These are phyloP conservation scores for Pyrenochaeta sp. DNA, from an alignment of 2,329 filamentous ascomycete species.

Conservation along the genomic window DNA sequence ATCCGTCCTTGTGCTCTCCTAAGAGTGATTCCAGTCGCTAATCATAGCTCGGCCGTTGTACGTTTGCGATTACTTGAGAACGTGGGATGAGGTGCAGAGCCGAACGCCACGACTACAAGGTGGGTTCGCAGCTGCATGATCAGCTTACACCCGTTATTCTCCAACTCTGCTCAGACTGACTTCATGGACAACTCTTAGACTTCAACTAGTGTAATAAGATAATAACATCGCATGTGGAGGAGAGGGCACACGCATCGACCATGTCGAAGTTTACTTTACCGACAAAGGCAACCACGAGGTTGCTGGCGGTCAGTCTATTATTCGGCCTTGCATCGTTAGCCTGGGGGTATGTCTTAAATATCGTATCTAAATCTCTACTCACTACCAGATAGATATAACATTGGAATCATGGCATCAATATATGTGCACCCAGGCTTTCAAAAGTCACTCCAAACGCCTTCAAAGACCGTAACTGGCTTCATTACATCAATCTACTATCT, in stretches of 20 bases:
- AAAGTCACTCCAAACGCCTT: slow-evolving; percentile 56
- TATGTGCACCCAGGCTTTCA: slow-evolving; percentile 65
- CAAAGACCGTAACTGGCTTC: slow-evolving; percentile 58
- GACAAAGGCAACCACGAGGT: slow-evolving; percentile 19
- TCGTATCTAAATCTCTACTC: slow-evolving; percentile 1
- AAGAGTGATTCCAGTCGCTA: neutral
- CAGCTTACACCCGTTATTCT: neutral
- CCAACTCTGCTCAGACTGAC: neutral
- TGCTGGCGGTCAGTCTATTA: slow-evolving; percentile 57
- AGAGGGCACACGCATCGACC: neutral
- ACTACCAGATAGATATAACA: slow-evolving; percentile 59
- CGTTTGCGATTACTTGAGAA: slow-evolving; percentile 12
- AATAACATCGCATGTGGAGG: neutral
- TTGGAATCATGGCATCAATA: slow-evolving; percentile 65
- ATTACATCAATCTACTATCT: slow-evolving; percentile 67
- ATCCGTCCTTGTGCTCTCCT: neutral
- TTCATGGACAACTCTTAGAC: neutral
- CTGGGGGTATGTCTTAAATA: slow-evolving; percentile 58
- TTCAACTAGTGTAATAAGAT: neutral
- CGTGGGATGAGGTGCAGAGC: slow-evolving; percentile 19
- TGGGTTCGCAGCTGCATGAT: slow-evolving; percentile 6
- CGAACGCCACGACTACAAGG: slow-evolving; percentile 13
- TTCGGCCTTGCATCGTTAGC: slow-evolving; percentile 65
- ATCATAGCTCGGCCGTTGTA: neutral
- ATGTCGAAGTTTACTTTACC: slow-evolving; percentile 13